These are phyloP conservation scores for Pseudotsuga menziesii DNA, from an alignment of 75 land plant species.

Conservation along the genomic window DNA sequence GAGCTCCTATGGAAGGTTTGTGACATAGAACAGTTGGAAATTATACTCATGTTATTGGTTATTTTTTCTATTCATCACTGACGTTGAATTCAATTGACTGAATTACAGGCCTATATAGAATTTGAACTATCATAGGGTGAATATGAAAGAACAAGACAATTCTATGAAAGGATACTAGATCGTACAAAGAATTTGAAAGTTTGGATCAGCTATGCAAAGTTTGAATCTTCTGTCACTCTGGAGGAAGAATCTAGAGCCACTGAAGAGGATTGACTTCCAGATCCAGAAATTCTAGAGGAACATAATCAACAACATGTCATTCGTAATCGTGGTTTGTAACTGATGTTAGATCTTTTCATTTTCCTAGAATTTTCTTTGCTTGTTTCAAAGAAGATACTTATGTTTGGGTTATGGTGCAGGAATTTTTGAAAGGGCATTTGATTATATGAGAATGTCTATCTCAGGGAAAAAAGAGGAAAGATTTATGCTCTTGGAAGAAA, in stretches of 20 bases:
- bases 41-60: neutral
- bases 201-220: constrained; percentile 95
- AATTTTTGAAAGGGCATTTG: constrained; percentile 86
- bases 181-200: constrained; percentile 94
- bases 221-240: constrained; percentile 66
- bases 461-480: constrained; percentile 91
- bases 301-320: constrained; percentile 32
- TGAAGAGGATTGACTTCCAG: constrained; percentile 34
- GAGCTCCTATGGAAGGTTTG: constrained; percentile 95
- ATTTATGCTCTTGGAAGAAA: constrained; percentile 85
- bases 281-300: constrained; percentile 17
- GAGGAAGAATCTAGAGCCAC: constrained; percentile 38
- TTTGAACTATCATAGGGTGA: constrained; percentile 89
- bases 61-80: neutral
- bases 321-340: constrained; percentile 52
- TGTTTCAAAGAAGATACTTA: neutral
- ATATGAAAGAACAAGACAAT: constrained; percentile 74
- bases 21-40: neutral
- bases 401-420: constrained; percentile 28
- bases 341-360: neutral
- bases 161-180: constrained; percentile 87
- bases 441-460: constrained; percentile 54
- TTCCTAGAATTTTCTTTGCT: neutral
- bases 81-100: neutral
- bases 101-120: constrained; percentile 84